Evolutionary conservation across 106 monocot species (phyloP).

Genomic region (Apostasia shenzhenica): DNA sequence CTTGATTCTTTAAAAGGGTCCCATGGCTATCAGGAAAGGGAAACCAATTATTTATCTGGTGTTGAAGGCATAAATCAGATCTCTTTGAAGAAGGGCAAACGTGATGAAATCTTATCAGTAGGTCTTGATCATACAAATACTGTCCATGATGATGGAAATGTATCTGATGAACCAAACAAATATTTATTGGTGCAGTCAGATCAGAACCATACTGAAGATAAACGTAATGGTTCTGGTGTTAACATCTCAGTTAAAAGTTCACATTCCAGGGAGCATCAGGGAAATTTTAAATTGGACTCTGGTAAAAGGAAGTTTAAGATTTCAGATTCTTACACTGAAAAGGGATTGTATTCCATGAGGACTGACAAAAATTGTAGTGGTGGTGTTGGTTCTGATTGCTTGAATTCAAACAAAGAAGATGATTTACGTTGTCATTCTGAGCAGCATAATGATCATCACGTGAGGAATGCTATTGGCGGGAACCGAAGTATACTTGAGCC

Average conservation of each 20-base stretch:
- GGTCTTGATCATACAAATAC: slow-evolving; percentile 16
- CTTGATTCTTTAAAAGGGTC: slow-evolving; percentile 12
- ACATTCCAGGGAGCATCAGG: slow-evolving; percentile 10
- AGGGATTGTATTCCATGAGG: slow-evolving; percentile 6
- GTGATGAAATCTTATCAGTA: slow-evolving; percentile 12
- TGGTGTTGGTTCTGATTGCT: slow-evolving; percentile 10
- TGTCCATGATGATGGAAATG: slow-evolving; percentile 7
- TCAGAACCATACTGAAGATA: slow-evolving; percentile 6
- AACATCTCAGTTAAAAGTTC: slow-evolving; percentile 20
- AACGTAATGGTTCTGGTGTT: slow-evolving; percentile 9
- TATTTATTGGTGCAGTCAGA: slow-evolving; percentile 1
- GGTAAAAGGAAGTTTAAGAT: slow-evolving; percentile 4
- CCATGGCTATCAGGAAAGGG: slow-evolving; percentile 13
- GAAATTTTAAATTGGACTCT: neutral
- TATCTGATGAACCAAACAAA: slow-evolving; percentile 9
- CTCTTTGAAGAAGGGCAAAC: slow-evolving; percentile 10
- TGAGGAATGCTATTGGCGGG: slow-evolving; percentile 11
- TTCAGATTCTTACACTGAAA: neutral
- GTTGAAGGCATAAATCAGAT: slow-evolving; percentile 20
- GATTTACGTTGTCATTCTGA: slow-evolving; percentile 11
- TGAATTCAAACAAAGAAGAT: neutral
- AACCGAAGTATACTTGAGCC: neutral
- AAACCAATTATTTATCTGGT: slow-evolving; percentile 2
- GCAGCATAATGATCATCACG: slow-evolving; percentile 5
- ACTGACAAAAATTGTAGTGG: neutral